Percentiles rank a stretch among this genome's conserved stretches.
Conservation (phyloP, 2,329 filamentous ascomycete species). For the Lachnellula hyalina region DNA sequence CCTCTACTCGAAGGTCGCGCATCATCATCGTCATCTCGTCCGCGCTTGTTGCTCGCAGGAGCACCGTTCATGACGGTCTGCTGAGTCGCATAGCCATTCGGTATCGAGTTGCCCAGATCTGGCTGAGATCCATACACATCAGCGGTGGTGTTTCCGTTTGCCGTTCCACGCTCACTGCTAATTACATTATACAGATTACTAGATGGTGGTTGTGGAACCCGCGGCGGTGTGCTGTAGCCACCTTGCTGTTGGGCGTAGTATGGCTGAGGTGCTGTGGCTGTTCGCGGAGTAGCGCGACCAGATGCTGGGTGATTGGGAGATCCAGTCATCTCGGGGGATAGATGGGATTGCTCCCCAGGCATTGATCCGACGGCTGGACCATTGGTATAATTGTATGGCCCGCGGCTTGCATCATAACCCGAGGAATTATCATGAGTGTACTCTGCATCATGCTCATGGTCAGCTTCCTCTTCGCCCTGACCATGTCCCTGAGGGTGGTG, state of each 20-base stretch:
- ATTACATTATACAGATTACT: slow-evolving; percentile 88
- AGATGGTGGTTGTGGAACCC: slow-evolving; percentile 57
- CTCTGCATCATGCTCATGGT: slow-evolving; percentile 73
- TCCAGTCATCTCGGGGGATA: slow-evolving; percentile 76
- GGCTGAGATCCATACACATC: slow-evolving; percentile 67
- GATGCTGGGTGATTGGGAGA: slow-evolving; percentile 78
- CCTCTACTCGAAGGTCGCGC: slow-evolving; percentile 56
- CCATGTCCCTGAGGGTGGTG: slow-evolving; percentile 49
- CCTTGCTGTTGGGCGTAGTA: slow-evolving; percentile 63
- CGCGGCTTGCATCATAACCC: slow-evolving; percentile 65
- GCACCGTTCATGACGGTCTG: slow-evolving; percentile 62
- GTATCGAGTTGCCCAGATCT: slow-evolving; percentile 51
- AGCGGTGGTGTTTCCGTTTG: slow-evolving; percentile 58
- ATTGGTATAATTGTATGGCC: slow-evolving; percentile 70
- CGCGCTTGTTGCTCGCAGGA: slow-evolving; percentile 36
- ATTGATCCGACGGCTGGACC: slow-evolving; percentile 61
- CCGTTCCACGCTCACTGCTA: slow-evolving; percentile 66
- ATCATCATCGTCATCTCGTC: slow-evolving; percentile 41
- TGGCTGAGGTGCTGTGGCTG: slow-evolving; percentile 62
- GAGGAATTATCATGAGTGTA: slow-evolving; percentile 79
- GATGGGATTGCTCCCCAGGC: slow-evolving; percentile 66
- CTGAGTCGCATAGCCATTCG: slow-evolving; percentile 60
- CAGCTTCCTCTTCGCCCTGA: slow-evolving; percentile 59
- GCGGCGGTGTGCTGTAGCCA: slow-evolving; percentile 72
- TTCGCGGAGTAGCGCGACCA: slow-evolving; percentile 80